These are phyloP conservation scores for Grosmannia huntii DNA, from an alignment of 2,329 filamentous ascomycete genomes.

Conservation along the genomic window DNA sequence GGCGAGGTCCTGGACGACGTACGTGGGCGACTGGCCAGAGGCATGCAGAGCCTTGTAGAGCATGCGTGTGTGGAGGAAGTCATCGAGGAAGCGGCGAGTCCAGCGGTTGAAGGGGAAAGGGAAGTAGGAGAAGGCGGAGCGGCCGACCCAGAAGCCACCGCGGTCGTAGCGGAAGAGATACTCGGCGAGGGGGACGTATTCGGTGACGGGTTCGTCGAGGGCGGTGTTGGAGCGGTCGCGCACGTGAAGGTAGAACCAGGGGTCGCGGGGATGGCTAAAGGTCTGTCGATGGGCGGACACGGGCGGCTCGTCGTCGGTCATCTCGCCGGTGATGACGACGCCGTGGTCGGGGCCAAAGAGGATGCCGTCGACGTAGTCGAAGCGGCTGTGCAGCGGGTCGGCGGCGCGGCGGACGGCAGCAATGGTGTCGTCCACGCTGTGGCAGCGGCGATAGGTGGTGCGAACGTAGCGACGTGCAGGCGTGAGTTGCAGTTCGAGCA, in stretches of 20 bases:
- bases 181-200: conserved; percentile 55
- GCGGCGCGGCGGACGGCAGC: conserved; percentile 26
- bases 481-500: conserved; percentile 51
- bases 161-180: conserved; percentile 70
- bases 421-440: conserved; percentile 34
- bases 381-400: not conserved
- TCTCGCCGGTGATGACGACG: conserved; percentile 51
- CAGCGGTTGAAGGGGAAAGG: conserved; percentile 48
- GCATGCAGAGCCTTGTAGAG: conserved; percentile 60
- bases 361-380: conserved; percentile 64
- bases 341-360: conserved; percentile 49
- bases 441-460: conserved; percentile 45
- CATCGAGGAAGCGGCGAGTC: conserved; percentile 57
- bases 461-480: conserved; percentile 48
- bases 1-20: conserved; percentile 56
- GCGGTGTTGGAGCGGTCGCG: conserved; percentile 22
- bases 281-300: conserved; percentile 30
- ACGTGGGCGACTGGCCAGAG: conserved; percentile 49
- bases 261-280: conserved; percentile 47
- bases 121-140: conserved; percentile 56
- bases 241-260: conserved; percentile 68
- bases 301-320: conserved; percentile 39
- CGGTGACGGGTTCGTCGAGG: conserved; percentile 16
- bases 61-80: conserved; percentile 63
- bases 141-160: conserved; percentile 62